Conservation (phyloP, 176 grass and related monocot species). For the Aegilops bicornis region DNA sequence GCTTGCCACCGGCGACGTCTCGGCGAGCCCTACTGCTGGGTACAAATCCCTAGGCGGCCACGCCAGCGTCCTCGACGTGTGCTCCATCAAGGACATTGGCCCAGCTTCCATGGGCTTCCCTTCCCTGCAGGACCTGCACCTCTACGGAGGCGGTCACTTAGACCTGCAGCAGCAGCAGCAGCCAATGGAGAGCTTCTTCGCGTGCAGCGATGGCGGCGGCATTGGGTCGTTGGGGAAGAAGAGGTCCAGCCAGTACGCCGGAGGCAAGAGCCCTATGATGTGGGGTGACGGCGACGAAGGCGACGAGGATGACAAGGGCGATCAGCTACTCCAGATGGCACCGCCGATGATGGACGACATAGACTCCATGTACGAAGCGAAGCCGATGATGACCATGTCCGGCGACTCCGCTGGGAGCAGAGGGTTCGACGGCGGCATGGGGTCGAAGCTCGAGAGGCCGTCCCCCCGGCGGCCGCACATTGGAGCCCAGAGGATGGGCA, state of each 20-base stretch:
- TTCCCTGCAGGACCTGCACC: constrained; percentile 78
- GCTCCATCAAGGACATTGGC: constrained; percentile 55
- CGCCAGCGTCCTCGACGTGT: constrained; percentile 52
- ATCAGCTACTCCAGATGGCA: constrained; percentile 63
- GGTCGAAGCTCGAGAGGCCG: constrained; percentile 61
- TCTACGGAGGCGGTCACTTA: constrained; percentile 60
- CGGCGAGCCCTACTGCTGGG: constrained; percentile 25
- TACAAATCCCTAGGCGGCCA: constrained; percentile 71
- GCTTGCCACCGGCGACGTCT: constrained; percentile 45
- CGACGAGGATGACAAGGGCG: constrained; percentile 54
- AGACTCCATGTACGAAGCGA: constrained; percentile 77
- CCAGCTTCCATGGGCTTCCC: constrained; percentile 57
- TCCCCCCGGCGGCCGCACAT: constrained; percentile 71
- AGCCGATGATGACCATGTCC: constrained; percentile 60
- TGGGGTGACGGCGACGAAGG: constrained; percentile 57
- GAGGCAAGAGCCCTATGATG: constrained; percentile 68
- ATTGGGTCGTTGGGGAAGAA: constrained; percentile 57
- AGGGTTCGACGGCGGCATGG: constrained; percentile 33
- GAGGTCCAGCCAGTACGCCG: constrained; percentile 44
- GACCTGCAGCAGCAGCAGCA: constrained; percentile 84
- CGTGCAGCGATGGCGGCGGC: constrained; percentile 37
- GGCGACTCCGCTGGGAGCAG: constrained; percentile 67
- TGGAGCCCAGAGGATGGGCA: constrained; percentile 52
- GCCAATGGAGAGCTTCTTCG: constrained; percentile 63
- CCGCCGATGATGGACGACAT: constrained; percentile 66